Percentiles rank a stretch among this genome's conserved stretches.
phyloP scores from a whole-genome alignment of 805 yeast species.

The Wickerhamiella domercqiae region DNA sequence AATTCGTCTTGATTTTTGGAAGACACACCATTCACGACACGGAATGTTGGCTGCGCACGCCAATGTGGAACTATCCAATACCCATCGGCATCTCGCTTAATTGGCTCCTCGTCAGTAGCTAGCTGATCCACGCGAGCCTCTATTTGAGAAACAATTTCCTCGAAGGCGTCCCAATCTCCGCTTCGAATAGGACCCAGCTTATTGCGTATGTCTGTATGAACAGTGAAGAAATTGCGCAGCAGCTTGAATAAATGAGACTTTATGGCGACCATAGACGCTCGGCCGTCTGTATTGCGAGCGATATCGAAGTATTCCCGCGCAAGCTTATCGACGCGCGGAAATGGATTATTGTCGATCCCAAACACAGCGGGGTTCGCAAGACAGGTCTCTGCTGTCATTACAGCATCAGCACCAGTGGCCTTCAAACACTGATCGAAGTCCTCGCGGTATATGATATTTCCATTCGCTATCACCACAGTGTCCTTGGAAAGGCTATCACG shows the following conservation, averaged over 20 bases:
- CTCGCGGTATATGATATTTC: constrained; percentile 80
- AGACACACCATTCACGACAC: constrained; percentile 66
- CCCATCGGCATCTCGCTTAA: constrained; percentile 42
- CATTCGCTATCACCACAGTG: constrained; percentile 86
- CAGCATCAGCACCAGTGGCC: constrained; percentile 64
- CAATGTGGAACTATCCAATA: constrained; percentile 78
- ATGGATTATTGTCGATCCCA: constrained; percentile 42
- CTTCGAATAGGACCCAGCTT: constrained; percentile 43
- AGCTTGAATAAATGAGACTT: constrained; percentile 86
- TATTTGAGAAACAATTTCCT: constrained; percentile 44
- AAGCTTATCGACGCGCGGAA: constrained; percentile 72
- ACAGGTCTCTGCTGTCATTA: constrained; percentile 96
- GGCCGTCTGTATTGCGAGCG: constrained; percentile 43
- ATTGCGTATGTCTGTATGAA: constrained; percentile 65
- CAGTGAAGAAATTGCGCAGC: constrained; percentile 61
- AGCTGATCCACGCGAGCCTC: constrained; percentile 50
- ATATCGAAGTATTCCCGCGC: constrained; percentile 81
- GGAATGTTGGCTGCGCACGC: constrained; percentile 92
- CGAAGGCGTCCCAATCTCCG: constrained; percentile 35
- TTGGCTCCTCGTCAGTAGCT: constrained; percentile 32
- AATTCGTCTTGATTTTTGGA: neutral
- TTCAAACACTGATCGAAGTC: constrained; percentile 59
- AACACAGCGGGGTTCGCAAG: constrained; percentile 88
- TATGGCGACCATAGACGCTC: constrained; percentile 69
- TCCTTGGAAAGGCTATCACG: constrained; percentile 66